phyloP scores from a whole-genome alignment of 306 rosid species.

The Medicago ruthenica region DNA sequence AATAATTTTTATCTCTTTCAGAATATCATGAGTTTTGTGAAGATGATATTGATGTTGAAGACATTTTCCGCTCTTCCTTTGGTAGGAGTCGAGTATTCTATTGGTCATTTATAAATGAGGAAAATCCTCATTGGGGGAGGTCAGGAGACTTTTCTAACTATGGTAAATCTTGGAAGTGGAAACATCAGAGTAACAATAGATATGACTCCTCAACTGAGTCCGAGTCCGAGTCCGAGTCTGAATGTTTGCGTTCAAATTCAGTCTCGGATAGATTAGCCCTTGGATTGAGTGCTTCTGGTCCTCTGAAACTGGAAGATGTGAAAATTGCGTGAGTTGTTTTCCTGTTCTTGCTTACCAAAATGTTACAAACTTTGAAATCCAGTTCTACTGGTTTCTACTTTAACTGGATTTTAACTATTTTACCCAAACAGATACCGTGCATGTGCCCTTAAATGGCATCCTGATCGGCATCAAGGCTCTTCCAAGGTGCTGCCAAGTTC shows the following conservation, averaged over 20 bases:
- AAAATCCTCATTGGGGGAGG: slow-evolving; percentile 66
- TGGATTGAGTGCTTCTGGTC: slow-evolving; percentile 76
- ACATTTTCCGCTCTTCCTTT: slow-evolving; percentile 63
- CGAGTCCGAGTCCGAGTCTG: slow-evolving; percentile 1
- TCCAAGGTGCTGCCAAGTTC: slow-evolving; percentile 62
- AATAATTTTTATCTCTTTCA: slow-evolving; percentile 43
- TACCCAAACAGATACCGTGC: slow-evolving; percentile 62
- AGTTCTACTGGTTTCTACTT: neutral
- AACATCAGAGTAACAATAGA: slow-evolving; percentile 51
- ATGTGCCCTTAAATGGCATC: slow-evolving; percentile 94
- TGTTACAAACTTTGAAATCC: slow-evolving; percentile 4
- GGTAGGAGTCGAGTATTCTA: slow-evolving; percentile 62
- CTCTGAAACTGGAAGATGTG: slow-evolving; percentile 77
- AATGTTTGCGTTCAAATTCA: slow-evolving; percentile 43
- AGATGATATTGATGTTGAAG: slow-evolving; percentile 68
- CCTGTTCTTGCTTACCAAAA: too few species aligned
- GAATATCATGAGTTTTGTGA: slow-evolving; percentile 65
- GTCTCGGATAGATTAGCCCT: slow-evolving; percentile 73
- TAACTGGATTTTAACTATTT: slow-evolving; percentile 14
- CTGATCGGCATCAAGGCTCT: slow-evolving; percentile 90
- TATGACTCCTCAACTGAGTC: slow-evolving; percentile 54
- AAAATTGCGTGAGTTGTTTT: slow-evolving; percentile 78
- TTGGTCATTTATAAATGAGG: slow-evolving; percentile 79
- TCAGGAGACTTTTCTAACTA: slow-evolving; percentile 51
- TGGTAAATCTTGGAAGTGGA: slow-evolving; percentile 65